A percentile compares a stretch with the other conserved stretches of the same genome.
phyloP scores from a whole-genome alignment of 805 yeast species.

The Candida khao-thaluensis region DNA sequence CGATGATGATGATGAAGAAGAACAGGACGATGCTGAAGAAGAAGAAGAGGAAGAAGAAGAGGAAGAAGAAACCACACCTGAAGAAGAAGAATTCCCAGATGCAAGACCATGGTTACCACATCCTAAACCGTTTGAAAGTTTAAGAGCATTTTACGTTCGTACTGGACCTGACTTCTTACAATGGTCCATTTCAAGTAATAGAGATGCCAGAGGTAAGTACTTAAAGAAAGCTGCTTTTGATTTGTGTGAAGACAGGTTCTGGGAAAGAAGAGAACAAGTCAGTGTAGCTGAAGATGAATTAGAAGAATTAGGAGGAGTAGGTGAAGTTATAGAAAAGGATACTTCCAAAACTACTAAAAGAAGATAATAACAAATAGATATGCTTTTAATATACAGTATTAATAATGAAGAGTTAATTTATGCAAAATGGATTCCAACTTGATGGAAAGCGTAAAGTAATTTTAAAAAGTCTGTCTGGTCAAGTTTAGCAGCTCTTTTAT shows the following conservation, averaged over 20 bases:
- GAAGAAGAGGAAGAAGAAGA: conserved; percentile 71
- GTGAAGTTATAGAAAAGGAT: conserved; percentile 80
- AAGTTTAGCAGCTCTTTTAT: conserved; percentile 88
- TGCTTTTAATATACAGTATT: neutral
- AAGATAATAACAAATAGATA: conserved; percentile 46
- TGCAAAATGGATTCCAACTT: conserved; percentile 96
- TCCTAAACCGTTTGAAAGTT: conserved; percentile 87
- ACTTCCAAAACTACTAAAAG: conserved; percentile 49
- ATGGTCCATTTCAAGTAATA: conserved; percentile 88
- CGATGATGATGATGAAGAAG: conserved; percentile 39
- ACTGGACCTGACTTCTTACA: conserved; percentile 84
- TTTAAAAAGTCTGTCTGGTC: conserved; percentile 93
- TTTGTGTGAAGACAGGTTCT: conserved; percentile 91
- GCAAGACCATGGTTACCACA: conserved; percentile 96
- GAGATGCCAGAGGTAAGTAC: conserved; percentile 85
- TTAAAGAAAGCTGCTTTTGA: conserved; percentile 88
- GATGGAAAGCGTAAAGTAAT: conserved; percentile 88
- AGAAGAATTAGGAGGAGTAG: conserved; percentile 90
- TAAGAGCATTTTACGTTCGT: conserved; percentile 81
- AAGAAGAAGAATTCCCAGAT: conserved; percentile 78
- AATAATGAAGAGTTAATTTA: conserved; percentile 25
- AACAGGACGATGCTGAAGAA: conserved; percentile 52
- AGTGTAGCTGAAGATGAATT: conserved; percentile 83
- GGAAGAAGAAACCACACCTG: conserved; percentile 47
- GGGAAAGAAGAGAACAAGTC: conserved; percentile 96